phyloP scores from a whole-genome alignment of 805 yeast genomes.

The Pichia cabralensis region DNA sequence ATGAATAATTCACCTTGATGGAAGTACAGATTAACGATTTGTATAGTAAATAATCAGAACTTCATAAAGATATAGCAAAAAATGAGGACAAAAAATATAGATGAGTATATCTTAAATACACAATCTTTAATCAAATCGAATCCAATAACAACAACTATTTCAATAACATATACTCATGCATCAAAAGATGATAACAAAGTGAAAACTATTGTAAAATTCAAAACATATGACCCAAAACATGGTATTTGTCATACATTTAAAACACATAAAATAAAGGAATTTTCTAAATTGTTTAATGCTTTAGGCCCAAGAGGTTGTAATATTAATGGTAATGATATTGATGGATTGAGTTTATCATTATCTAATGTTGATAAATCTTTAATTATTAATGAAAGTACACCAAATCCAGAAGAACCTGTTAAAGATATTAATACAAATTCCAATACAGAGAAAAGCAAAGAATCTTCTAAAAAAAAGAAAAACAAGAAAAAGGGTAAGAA shows the following conservation, averaged over 20 bases:
- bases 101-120: constrained; percentile 23
- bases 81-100: constrained; percentile 21
- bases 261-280: constrained; percentile 59
- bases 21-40: no score
- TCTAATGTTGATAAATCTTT: constrained; percentile 15
- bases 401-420: not conserved
- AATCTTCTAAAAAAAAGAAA: constrained; percentile 9
- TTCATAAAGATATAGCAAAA: no score
- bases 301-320: constrained; percentile 54
- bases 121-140: constrained; percentile 19
- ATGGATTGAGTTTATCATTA: constrained; percentile 20
- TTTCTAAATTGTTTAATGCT: constrained; percentile 61
- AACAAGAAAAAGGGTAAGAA: constrained; percentile 19
- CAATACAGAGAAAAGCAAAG: not conserved
- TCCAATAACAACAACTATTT: constrained; percentile 22
- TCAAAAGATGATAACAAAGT: constrained; percentile 11
- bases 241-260: constrained; percentile 52
- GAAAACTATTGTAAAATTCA: constrained; percentile 35
- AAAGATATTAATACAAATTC: not conserved
- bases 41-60: no score
- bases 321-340: constrained; percentile 14
- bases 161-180: constrained; percentile 27
- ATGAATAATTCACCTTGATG: no score
- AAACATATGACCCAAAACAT: constrained; percentile 52
- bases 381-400: constrained; percentile 6